phyloP scores from a whole-genome alignment of 169 alveolate species.

The Cyclospora cayetanensis region DNA sequence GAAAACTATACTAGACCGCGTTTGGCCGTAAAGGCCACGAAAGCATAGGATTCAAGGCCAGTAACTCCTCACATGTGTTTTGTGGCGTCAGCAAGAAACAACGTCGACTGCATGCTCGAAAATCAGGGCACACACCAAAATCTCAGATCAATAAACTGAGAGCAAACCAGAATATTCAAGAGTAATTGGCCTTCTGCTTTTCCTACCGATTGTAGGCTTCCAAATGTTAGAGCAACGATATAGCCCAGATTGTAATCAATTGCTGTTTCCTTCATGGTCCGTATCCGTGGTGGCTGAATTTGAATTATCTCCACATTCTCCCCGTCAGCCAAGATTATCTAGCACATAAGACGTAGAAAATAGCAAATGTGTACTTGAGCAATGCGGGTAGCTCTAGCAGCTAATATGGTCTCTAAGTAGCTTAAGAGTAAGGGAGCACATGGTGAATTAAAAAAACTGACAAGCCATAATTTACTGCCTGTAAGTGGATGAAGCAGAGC shows the following conservation, averaged over 20 bases:
- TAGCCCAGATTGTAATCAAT: not conserved
- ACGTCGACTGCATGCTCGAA: not conserved
- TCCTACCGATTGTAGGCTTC: not conserved
- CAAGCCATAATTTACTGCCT: not conserved
- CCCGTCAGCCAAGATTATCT: conserved; percentile 7
- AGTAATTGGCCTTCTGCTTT: too few relatives aligned
- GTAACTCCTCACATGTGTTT: conserved; percentile 37
- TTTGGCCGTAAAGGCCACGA: too few relatives aligned
- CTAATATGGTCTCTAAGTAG: too few relatives aligned
- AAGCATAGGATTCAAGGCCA: too few relatives aligned
- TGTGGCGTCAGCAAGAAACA: conserved; percentile 14
- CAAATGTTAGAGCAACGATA: not conserved
- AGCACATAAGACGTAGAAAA: not conserved
- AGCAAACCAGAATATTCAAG: too few relatives aligned
- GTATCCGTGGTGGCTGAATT: not conserved
- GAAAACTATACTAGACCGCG: too few relatives aligned
- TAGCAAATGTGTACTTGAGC: not conserved
- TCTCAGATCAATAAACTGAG: too few relatives aligned
- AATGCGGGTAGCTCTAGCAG: too few relatives aligned
- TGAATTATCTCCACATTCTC: not conserved
- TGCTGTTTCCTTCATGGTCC: not conserved
- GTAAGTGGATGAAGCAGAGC: not conserved
- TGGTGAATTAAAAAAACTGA: not conserved
- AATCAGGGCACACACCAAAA: too few relatives aligned
- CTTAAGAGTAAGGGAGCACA: too few relatives aligned